Conservation (phyloP, 129 eudicot genomes). For the Pulicaria dysenterica region DNA sequence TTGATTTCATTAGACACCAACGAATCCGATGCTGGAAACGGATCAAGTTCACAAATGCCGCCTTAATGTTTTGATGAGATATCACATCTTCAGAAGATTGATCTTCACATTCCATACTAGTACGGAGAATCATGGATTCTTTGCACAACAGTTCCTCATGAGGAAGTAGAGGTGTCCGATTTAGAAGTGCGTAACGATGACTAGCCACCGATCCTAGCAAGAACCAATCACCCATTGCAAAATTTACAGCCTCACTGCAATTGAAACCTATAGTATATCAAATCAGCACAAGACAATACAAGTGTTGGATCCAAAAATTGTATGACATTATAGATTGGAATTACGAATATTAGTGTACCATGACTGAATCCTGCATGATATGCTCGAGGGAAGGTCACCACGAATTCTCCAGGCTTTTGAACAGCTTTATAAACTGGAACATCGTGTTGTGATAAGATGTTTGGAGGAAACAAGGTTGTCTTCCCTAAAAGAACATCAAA, state of each 20-base stretch:
- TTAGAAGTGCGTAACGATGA: constrained; percentile 81
- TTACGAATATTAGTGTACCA: constrained; percentile 49
- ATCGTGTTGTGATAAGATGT: constrained; percentile 61
- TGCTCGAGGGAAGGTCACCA: constrained; percentile 91
- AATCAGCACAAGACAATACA: constrained; percentile 9
- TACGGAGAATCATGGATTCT: constrained; percentile 80
- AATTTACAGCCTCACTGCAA: constrained; percentile 97
- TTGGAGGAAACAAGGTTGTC: constrained; percentile 95
- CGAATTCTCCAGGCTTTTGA: constrained; percentile 93
- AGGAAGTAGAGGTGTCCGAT: constrained; percentile 86
- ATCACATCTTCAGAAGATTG: constrained; percentile 48
- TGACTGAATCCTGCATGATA: constrained; percentile 99
- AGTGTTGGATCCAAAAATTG: constrained; percentile 4
- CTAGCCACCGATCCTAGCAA: constrained; percentile 84
- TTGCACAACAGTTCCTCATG: constrained; percentile 94
- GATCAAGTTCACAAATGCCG: constrained; percentile 68
- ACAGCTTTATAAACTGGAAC: constrained; percentile 96
- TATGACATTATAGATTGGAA: not conserved
- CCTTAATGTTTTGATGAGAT: constrained; percentile 54
- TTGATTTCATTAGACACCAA: constrained; percentile 65
- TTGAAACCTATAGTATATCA: constrained; percentile 63
- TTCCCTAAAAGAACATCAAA: constrained; percentile 96
- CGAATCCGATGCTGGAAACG: constrained; percentile 84
- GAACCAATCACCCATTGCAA: constrained; percentile 96
- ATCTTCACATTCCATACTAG: constrained; percentile 46